Base-by-base conservation (phyloP, 805 yeast genomes). In the Candida nanaspora region DNA sequence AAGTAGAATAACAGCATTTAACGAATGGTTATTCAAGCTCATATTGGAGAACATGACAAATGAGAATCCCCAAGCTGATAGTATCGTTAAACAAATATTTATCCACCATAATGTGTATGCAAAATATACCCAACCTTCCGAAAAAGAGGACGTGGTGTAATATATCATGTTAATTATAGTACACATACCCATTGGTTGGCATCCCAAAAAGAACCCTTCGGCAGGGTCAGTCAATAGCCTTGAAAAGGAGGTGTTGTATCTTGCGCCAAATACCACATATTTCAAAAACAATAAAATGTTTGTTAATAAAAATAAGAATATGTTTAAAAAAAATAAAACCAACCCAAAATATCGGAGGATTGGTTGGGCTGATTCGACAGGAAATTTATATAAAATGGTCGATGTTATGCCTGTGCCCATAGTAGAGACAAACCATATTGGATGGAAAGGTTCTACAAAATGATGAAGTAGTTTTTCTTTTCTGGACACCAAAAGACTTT, bases 321-420 rank as follows among this genome's bases (percentile, higher is more conserved):
- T 57, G 9, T 85, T 75, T 11, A 80, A 52, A 9, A 72, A 81
- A 66, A 80, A 87, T 69, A 78, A 71, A 4, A 85, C 68, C 23
- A 74, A 63, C 3, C 87, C 82, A 40, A 80, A 65, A 37, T 51
- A 56, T 40, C 41, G 46, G 33, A 53, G 42, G 4, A 61, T 62
- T 15, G 33, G 21, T 21, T 46, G 23, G 5, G 62, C 56, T 0
- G 79, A 72, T 2, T 68, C 70, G 52, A 76, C 83, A 0, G 95
- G 87, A 56, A 82, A 87, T 27, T 66, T 57, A 56, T 76, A 72
- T 29, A 88, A 65, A 4, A 86, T 63, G 30, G 74, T 56, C 4
- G 85, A 65, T 1, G 86, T 65, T 31, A 87, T 84, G 2, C 96
- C 95, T 3, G 82, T 73, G 2, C 95, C 96, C 96, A 88, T 88